Conservation (phyloP, 768 basidiomycete genomes). For the Guyanaporus albipodus region DNA sequence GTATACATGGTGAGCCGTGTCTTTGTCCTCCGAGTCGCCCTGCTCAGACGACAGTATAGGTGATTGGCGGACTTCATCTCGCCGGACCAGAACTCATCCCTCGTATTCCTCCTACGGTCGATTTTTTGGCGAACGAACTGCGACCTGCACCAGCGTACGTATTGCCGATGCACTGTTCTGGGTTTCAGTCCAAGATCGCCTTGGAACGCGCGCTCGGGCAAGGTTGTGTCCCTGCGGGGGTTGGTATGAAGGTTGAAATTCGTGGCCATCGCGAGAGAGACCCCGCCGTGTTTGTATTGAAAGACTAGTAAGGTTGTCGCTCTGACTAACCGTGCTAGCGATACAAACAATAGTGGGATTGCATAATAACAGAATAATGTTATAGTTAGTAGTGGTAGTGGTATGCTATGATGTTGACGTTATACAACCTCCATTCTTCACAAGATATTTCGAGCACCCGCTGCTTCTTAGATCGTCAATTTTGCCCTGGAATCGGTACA, state of each 20-base stretch:
- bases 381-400: conserved; percentile 1
- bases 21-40: neutral
- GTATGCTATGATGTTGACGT: neutral
- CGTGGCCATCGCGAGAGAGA: conserved; percentile 46
- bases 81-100: conserved; percentile 60
- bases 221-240: conserved; percentile 73
- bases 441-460: too few relatives aligned
- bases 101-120: conserved; percentile 65
- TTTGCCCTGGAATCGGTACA: too few relatives aligned
- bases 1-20: conserved; percentile 60
- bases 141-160: conserved; percentile 63
- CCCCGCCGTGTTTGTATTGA: conserved; percentile 13
- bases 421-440: too few relatives aligned
- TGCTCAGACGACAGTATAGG: conserved; percentile 34
- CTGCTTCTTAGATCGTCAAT: too few relatives aligned
- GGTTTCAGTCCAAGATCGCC: conserved; percentile 71
- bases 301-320: too few relatives aligned
- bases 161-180: conserved; percentile 83
- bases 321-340: too few relatives aligned
- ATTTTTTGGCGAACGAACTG: conserved; percentile 61
- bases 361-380: neutral
- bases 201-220: conserved; percentile 67
- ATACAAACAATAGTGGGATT: too few relatives aligned
- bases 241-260: conserved; percentile 63
- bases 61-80: conserved; percentile 83